Evolutionary conservation across 2,329 filamentous ascomycete species (phyloP).

Genomic region (Monosporascus cannonballus): DNA sequence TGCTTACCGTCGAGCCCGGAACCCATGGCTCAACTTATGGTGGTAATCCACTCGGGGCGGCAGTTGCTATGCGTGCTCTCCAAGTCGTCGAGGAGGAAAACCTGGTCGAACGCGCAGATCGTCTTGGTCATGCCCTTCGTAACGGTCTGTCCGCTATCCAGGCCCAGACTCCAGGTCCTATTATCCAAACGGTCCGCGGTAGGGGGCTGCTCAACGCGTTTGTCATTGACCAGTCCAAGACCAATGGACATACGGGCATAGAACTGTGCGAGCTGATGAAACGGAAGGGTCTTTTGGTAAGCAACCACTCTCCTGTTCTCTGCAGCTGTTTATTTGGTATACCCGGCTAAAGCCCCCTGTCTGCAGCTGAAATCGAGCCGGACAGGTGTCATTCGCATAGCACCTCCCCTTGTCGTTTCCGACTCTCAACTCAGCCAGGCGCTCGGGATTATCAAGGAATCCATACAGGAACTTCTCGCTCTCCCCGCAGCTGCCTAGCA

Average conservation of each 20-base stretch:
- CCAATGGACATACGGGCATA: conserved; percentile 85
- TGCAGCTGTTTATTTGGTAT: no score
- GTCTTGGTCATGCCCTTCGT: conserved; percentile 76
- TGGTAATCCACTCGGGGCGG: conserved; percentile 94
- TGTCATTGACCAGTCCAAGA: conserved; percentile 85
- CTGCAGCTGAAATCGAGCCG: no score
- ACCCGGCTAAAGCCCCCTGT: no score
- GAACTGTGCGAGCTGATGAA: conserved; percentile 95
- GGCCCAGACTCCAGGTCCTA: conserved; percentile 43
- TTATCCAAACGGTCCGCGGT: conserved; percentile 78
- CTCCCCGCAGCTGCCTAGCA: no score
- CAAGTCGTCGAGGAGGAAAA: conserved; percentile 91
- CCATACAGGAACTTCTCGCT: no score
- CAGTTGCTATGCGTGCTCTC: conserved; percentile 88
- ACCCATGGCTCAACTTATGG: conserved; percentile 99
- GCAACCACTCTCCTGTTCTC: conserved; percentile 18
- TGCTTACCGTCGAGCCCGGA: conserved; percentile 93
- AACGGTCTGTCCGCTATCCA: conserved; percentile 69
- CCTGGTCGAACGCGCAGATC: conserved; percentile 75
- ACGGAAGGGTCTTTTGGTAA: conserved; percentile 85
- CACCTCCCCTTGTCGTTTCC: no score
- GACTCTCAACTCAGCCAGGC: no score
- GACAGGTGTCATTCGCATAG: no score
- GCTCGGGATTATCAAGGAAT: no score
- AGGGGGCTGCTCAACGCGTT: conserved; percentile 95